Conservation (phyloP, 2,329 filamentous ascomycete genomes). For the Apiospora arundinis region DNA sequence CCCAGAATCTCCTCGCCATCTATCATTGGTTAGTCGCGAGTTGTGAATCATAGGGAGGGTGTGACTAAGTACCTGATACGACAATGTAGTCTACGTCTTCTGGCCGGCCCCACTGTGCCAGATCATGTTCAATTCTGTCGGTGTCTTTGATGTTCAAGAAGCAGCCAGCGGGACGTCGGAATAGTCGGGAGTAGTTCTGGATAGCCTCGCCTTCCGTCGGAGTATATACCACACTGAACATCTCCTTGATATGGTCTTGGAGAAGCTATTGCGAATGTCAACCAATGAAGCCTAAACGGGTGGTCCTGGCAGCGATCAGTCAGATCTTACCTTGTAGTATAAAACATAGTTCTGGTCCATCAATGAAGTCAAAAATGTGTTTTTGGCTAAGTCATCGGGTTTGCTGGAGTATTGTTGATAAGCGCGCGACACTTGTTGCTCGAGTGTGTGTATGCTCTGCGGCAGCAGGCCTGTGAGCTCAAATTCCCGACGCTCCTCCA, state of each 20-base stretch:
- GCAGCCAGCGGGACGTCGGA: slow-evolving; percentile 79
- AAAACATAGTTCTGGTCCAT: slow-evolving; percentile 86
- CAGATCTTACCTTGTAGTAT: slow-evolving; percentile 69
- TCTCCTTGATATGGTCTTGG: slow-evolving; percentile 80
- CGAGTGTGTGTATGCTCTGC: slow-evolving; percentile 72
- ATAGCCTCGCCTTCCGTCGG: slow-evolving; percentile 91
- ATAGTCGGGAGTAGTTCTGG: slow-evolving; percentile 79
- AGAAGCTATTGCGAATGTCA: slow-evolving; percentile 56
- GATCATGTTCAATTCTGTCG: slow-evolving; percentile 68
- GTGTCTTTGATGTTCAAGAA: slow-evolving; percentile 77
- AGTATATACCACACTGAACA: slow-evolving; percentile 91
- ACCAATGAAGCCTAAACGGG: neutral
- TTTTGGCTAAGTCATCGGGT: slow-evolving; percentile 75
- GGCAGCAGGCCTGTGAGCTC: slow-evolving; percentile 77
- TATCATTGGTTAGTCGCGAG: slow-evolving; percentile 31
- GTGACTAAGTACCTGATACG: slow-evolving; percentile 67
- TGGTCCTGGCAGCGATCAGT: neutral
- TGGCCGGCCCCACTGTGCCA: slow-evolving; percentile 70
- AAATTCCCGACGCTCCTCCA: slow-evolving; percentile 72
- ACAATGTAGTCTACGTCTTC: slow-evolving; percentile 90
- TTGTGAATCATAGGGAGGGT: neutral
- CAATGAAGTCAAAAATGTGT: slow-evolving; percentile 85
- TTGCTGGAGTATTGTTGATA: slow-evolving; percentile 78
- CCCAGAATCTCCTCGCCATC: slow-evolving; percentile 78
- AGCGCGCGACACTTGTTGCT: slow-evolving; percentile 77